These are phyloP conservation scores for Albophoma yamanashiensis DNA, from an alignment of 2,329 filamentous ascomycete species.

Conservation along the genomic window DNA sequence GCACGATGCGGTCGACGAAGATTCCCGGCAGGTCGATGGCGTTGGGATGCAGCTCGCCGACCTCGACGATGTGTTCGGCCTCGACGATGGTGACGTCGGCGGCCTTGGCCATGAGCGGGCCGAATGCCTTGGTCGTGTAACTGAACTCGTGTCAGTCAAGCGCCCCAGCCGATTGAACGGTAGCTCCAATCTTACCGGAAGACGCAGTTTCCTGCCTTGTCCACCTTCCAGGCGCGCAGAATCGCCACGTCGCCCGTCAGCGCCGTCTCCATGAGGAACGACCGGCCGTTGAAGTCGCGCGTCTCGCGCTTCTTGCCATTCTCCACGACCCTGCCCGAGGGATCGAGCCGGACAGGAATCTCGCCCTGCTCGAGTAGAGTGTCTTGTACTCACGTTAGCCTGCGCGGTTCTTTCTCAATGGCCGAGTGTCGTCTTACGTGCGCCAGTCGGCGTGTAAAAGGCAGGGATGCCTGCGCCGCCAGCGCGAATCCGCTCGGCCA, in stretches of 20 bases:
- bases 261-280: slow-evolving; percentile 68
- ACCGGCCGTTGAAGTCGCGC: slow-evolving; percentile 60
- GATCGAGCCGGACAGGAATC: slow-evolving; percentile 52
- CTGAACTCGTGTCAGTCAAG: slow-evolving; percentile 16
- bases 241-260: slow-evolving; percentile 70
- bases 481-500: slow-evolving; percentile 61
- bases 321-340: slow-evolving; percentile 50
- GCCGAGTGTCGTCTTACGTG: slow-evolving; percentile 32
- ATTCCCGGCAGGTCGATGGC: slow-evolving; percentile 73
- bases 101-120: slow-evolving; percentile 70
- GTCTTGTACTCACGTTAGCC: slow-evolving; percentile 22
- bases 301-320: slow-evolving; percentile 58
- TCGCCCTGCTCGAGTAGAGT: slow-evolving; percentile 59
- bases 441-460: slow-evolving; percentile 70
- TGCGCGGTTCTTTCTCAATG: too few relatives aligned
- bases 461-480: slow-evolving; percentile 69
- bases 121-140: slow-evolving; percentile 67
- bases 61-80: slow-evolving; percentile 71
- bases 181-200: slow-evolving; percentile 45
- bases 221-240: slow-evolving; percentile 64
- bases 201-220: slow-evolving; percentile 67
- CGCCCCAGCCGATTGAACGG: not conserved
- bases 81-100: slow-evolving; percentile 71
- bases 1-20: slow-evolving; percentile 72
- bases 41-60: slow-evolving; percentile 62